phyloP scores from a whole-genome alignment of 805 yeast genomes.

The Priceomyces haplophilus region DNA sequence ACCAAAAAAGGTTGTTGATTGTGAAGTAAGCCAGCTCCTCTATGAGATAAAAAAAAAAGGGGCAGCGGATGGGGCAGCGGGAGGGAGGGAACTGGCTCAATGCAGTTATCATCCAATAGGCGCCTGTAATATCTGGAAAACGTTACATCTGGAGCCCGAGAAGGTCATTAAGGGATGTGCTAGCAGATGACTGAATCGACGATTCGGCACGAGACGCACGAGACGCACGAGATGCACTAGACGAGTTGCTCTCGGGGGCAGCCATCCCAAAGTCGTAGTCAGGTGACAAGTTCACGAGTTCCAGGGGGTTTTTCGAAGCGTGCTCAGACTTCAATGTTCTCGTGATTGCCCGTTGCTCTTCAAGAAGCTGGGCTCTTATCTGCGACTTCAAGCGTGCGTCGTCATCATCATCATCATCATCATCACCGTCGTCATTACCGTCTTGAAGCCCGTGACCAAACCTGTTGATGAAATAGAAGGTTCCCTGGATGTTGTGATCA shows the following conservation, averaged over 20 bases:
- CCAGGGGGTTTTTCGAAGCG: constrained; percentile 8
- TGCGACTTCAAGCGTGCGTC: constrained; percentile 7
- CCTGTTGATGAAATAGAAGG: constrained; percentile 56
- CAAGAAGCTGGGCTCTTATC: constrained; percentile 13
- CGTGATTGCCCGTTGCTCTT: constrained; percentile 18
- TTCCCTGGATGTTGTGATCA: constrained; percentile 68
- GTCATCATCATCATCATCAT: constrained; percentile 9
- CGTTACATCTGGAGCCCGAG: constrained; percentile 9
- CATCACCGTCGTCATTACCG: constrained; percentile 11
- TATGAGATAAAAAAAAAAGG: too few species aligned
- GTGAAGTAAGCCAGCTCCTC: too few species aligned
- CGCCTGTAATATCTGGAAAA: too few species aligned
- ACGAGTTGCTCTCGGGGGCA: constrained; percentile 4
- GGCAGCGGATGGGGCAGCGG: too few species aligned
- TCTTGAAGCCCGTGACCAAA: constrained; percentile 10
- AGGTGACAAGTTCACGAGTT: constrained; percentile 14
- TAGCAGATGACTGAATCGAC: constrained; percentile 5
- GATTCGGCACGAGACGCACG: too few species aligned
- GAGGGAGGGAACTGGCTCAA: too few species aligned
- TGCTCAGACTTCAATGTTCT: constrained; percentile 10
- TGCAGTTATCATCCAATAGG: too few species aligned
- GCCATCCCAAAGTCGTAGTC: constrained; percentile 10
- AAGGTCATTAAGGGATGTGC: constrained; percentile 11
- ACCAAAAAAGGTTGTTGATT: too few species aligned
- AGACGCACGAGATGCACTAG: too few species aligned